Percentiles rank a stretch among this genome's conserved stretches.
phyloP scores from a whole-genome alignment of 306 rosid species.

The Gillenia trifoliata region DNA sequence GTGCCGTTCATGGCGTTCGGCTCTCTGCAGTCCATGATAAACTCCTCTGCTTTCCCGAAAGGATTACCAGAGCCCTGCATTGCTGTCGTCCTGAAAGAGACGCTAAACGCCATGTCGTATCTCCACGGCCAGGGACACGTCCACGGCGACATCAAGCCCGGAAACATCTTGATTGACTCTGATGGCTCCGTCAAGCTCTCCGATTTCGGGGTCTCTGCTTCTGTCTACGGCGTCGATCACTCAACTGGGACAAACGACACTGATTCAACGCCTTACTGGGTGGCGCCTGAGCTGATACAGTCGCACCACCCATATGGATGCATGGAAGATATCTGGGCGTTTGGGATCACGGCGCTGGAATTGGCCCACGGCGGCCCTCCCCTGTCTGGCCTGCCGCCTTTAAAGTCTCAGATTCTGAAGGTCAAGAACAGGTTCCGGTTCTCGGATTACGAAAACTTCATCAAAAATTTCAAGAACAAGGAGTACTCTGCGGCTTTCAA shows the following conservation, averaged over 20 bases:
- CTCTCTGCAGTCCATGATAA: conserved; percentile 49
- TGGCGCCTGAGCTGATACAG: conserved; percentile 72
- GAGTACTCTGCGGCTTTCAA: conserved; percentile 54
- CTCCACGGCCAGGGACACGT: conserved; percentile 66
- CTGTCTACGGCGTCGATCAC: conserved; percentile 39
- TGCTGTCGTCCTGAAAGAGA: conserved; percentile 45
- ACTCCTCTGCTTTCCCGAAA: conserved; percentile 40
- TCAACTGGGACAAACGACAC: conserved; percentile 38
- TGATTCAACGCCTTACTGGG: conserved; percentile 64
- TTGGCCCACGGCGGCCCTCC: conserved; percentile 72
- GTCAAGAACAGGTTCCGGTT: conserved; percentile 49
- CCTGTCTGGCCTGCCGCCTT: conserved; percentile 55
- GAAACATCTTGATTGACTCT: conserved; percentile 56
- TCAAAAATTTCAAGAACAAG: conserved; percentile 19
- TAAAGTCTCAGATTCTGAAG: conserved; percentile 48
- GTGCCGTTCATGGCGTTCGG: conserved; percentile 79
- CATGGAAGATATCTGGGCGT: conserved; percentile 72
- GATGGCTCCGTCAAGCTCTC: conserved; percentile 54
- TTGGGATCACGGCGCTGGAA: conserved; percentile 64
- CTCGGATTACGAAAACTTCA: conserved; percentile 38
- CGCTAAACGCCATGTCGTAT: conserved; percentile 44
- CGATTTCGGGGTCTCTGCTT: conserved; percentile 57
- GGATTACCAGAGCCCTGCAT: conserved; percentile 62
- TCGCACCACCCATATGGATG: conserved; percentile 59
- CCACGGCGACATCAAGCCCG: conserved; percentile 71